Conservation (phyloP, 2,329 filamentous ascomycete species). For the Lachnellula hyalina region DNA sequence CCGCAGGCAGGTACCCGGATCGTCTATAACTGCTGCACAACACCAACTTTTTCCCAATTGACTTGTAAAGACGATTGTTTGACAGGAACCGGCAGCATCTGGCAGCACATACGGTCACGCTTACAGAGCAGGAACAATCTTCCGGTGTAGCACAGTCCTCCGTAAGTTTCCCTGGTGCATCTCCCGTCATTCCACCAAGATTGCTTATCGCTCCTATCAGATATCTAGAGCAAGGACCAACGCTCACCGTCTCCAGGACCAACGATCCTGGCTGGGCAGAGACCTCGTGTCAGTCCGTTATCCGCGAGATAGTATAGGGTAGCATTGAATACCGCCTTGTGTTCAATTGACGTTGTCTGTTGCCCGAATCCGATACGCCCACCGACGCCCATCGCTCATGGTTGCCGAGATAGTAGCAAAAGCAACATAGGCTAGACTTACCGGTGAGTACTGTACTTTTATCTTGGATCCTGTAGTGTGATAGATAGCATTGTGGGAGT, state of each 20-base stretch:
- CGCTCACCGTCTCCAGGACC: constrained; percentile 10
- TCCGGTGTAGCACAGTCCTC: neutral
- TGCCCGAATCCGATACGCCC: too few relatives aligned
- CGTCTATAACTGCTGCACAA: neutral
- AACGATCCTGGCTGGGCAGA: neutral
- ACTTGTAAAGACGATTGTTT: too few relatives aligned
- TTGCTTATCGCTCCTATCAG: constrained; percentile 23
- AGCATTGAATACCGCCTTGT: neutral
- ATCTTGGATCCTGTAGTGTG: neutral
- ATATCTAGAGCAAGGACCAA: constrained; percentile 8
- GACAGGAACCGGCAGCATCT: neutral
- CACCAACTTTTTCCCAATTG: neutral
- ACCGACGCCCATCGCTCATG: neutral
- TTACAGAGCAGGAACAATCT: neutral
- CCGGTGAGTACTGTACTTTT: neutral
- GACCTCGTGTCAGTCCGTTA: constrained; percentile 8
- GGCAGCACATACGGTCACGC: neutral
- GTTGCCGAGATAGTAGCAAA: neutral
- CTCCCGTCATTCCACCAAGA: constrained; percentile 10
- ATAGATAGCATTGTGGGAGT: neutral
- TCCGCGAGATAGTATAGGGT: constrained; percentile 7
- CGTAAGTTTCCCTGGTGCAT: neutral
- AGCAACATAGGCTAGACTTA: neutral
- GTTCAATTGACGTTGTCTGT: neutral
- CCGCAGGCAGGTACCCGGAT: constrained; percentile 10